A percentile compares a stretch with the other conserved stretches of the same genome.
These are phyloP conservation scores for Crithidia fasciculata DNA, from an alignment of 208 protist genomes.

Conservation along the genomic window DNA sequence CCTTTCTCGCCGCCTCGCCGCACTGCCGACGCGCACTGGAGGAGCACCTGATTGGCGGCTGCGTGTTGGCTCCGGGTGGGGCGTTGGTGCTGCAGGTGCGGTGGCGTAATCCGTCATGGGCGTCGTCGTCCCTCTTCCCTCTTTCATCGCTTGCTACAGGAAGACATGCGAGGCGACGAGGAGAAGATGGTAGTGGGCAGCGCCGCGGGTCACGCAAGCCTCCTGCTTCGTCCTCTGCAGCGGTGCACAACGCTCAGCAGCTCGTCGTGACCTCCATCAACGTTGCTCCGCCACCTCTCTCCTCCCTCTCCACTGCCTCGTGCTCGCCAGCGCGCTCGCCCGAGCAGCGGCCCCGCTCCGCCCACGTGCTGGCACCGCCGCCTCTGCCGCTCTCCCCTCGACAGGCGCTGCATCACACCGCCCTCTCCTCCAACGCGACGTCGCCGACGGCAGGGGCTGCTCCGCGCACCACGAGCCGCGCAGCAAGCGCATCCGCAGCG, in stretches of 20 bases:
- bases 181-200: neutral
- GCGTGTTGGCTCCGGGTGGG: slow-evolving; percentile 45
- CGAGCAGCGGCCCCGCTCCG: slow-evolving; percentile 7
- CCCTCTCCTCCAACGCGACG: neutral
- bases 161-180: too few species aligned
- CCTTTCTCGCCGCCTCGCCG: slow-evolving; percentile 45
- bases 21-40: slow-evolving; percentile 43
- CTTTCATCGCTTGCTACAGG: too few species aligned
- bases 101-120: neutral
- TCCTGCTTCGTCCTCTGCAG: neutral
- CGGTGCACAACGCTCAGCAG: neutral
- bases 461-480: neutral
- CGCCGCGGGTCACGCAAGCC: neutral
- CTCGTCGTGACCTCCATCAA: slow-evolving; percentile 26
- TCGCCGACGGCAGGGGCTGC: neutral
- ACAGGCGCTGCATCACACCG: neutral
- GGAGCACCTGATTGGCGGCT: slow-evolving; percentile 37
- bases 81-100: slow-evolving; percentile 46
- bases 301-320: neutral
- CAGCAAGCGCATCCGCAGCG: too few species aligned
- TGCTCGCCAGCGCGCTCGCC: slow-evolving; percentile 3
- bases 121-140: neutral
- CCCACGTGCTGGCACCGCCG: neutral
- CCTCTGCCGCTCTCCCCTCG: neutral
- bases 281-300: neutral